These are phyloP conservation scores for Protomyces gravidus DNA, from an alignment of 1,139 yeast genomes.

Conservation along the genomic window DNA sequence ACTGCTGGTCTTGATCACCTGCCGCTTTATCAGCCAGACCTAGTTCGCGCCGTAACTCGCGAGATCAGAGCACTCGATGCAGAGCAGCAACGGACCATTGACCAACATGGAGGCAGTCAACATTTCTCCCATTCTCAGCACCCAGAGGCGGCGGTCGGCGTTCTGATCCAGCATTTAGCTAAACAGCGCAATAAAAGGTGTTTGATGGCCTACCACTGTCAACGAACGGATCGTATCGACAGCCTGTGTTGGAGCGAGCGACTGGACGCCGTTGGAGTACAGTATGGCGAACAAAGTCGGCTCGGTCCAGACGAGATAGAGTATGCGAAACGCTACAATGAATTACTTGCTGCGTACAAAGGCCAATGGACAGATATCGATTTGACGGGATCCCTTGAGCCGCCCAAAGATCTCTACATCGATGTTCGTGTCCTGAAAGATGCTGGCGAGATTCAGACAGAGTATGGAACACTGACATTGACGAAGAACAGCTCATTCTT, in stretches of 20 bases:
- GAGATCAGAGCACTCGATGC: constrained; percentile 44
- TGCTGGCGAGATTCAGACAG: constrained; percentile 97
- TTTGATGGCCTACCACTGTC: constrained; percentile 71
- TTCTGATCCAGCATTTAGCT: constrained; percentile 74
- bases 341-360: constrained; percentile 68
- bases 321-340: constrained; percentile 66
- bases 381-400: constrained; percentile 76
- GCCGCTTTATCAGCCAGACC: constrained; percentile 70
- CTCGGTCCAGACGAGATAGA: constrained; percentile 67
- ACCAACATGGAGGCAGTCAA: constrained; percentile 43
- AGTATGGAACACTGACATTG: constrained; percentile 89
- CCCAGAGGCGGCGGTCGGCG: constrained; percentile 52
- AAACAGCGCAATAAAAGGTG: constrained; percentile 88
- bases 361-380: constrained; percentile 82
- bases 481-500: constrained; percentile 95
- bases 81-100: constrained; percentile 49
- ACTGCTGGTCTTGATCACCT: constrained; percentile 61
- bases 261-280: constrained; percentile 12
- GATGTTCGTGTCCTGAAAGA: constrained; percentile 90
- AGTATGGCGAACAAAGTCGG: constrained; percentile 43
- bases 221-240: constrained; percentile 64
- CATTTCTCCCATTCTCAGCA: constrained; percentile 43
- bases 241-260: constrained; percentile 59
- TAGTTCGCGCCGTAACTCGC: constrained; percentile 59
- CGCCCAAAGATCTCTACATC: constrained; percentile 85